A percentile compares a stretch with the other conserved stretches of the same genome.
Evolutionary conservation across 192 early-diverging fungal genomes (phyloP).

Genomic region (Coemansia sp.): DNA sequence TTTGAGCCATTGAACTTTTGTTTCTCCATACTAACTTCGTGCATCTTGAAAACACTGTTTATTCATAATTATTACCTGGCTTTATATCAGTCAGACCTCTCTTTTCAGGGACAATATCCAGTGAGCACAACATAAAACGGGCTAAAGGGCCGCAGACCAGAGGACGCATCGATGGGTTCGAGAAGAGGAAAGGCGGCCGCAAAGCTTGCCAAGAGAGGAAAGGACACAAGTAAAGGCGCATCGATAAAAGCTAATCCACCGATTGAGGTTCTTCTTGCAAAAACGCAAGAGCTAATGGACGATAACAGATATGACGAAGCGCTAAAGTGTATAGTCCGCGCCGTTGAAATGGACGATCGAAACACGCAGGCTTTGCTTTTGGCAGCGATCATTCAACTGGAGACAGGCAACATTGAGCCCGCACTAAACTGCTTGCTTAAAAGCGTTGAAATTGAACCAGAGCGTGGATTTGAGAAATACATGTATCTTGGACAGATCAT

Average conservation of each 20-base stretch:
- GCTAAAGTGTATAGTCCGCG: constrained; percentile 66
- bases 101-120: not conserved
- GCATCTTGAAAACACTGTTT: not conserved
- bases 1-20: not conserved
- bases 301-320: constrained; percentile 75
- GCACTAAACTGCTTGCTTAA: constrained; percentile 61
- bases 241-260: constrained; percentile 25
- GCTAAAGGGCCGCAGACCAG: not conserved
- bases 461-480: constrained; percentile 74
- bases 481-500: constrained; percentile 85
- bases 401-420: constrained; percentile 65
- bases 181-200: constrained; percentile 13
- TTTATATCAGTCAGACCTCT: not conserved
- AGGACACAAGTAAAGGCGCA: constrained; percentile 15
- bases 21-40: not conserved
- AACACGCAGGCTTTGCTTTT: constrained; percentile 65
- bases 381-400: constrained; percentile 76
- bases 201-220: constrained; percentile 10
- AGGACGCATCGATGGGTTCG: constrained; percentile 14
- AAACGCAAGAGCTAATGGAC: constrained; percentile 71
- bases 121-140: no score
- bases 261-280: constrained; percentile 61
- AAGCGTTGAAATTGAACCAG: constrained; percentile 65
- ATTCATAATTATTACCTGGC: not conserved
- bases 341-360: constrained; percentile 61